Conservation (phyloP, 2,329 filamentous ascomycete genomes). For the Incumbomyces delicatus region DNA sequence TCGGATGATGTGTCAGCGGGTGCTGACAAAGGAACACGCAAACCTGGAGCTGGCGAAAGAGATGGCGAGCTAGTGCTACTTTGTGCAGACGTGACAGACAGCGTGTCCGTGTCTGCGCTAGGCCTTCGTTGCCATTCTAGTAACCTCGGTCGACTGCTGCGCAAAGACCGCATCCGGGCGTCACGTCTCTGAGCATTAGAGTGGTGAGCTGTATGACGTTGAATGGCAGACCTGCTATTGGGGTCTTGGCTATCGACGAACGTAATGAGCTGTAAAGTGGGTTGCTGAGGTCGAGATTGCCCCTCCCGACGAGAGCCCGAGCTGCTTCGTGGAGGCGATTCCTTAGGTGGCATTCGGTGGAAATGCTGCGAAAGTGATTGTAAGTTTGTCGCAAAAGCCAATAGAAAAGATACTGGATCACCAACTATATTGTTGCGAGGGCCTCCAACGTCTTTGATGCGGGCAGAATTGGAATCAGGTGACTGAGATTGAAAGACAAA, state of each 20-base stretch:
- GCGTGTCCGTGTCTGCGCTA: neutral
- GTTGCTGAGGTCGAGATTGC: neutral
- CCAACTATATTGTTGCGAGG: too few relatives aligned
- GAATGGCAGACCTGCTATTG: constrained; percentile 19
- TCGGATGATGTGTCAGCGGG: neutral
- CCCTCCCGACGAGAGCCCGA: neutral
- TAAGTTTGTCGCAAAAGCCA: too few relatives aligned
- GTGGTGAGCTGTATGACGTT: constrained; percentile 19
- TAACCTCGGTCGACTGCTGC: constrained; percentile 13
- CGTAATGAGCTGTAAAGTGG: constrained; percentile 1
- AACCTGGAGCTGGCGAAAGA: neutral
- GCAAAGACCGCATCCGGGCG: constrained; percentile 13
- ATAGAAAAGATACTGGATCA: too few relatives aligned
- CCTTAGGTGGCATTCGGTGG: neutral
- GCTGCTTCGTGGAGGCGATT: neutral
- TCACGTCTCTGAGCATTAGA: constrained; percentile 19
- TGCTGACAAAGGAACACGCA: neutral
- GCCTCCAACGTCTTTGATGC: too few relatives aligned
- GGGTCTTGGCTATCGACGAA: constrained; percentile 20
- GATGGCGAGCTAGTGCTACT: neutral
- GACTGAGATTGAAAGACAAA: too few relatives aligned
- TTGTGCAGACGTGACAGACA: neutral
- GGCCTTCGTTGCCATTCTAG: constrained; percentile 12
- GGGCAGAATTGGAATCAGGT: too few relatives aligned
- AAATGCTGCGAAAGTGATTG: neutral